Evolutionary conservation across 768 basidiomycete genomes (phyloP).

Genomic region (Termitomyces sp.): DNA sequence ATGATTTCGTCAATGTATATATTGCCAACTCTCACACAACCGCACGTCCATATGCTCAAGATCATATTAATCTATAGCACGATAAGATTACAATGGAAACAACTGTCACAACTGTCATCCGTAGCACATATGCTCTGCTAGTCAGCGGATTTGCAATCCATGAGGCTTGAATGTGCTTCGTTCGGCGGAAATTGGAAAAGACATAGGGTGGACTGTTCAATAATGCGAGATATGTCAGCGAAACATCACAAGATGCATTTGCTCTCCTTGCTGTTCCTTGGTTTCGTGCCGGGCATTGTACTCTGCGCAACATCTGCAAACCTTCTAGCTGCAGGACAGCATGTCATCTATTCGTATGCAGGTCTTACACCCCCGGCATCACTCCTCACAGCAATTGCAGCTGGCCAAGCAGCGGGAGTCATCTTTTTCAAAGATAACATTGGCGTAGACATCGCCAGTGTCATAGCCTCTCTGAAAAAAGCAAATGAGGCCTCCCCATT

Average conservation of each 20-base stretch:
- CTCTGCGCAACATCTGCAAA: slow-evolving; percentile 5
- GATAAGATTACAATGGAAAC: background rate
- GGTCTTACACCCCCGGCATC: slow-evolving; percentile 8
- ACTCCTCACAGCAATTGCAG: slow-evolving; percentile 9
- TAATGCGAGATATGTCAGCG: background rate
- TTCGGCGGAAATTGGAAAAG: background rate
- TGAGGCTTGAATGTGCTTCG: background rate
- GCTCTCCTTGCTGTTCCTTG: slow-evolving; percentile 2
- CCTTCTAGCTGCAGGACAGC: slow-evolving; percentile 10
- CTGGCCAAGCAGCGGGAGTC: slow-evolving; percentile 10
- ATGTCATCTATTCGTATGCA: slow-evolving; percentile 11
- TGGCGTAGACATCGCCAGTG: slow-evolving; percentile 3
- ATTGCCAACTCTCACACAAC: too few relatives aligned
- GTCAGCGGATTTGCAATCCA: background rate
- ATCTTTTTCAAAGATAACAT: slow-evolving; percentile 14
- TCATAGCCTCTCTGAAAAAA: slow-evolving; percentile 8
- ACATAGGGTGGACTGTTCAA: too few relatives aligned
- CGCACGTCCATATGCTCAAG: background rate
- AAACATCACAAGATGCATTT: background rate
- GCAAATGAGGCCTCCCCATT: slow-evolving; percentile 10
- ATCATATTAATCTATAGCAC: background rate
- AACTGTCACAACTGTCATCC: background rate
- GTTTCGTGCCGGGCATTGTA: background rate
- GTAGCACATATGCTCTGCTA: background rate
- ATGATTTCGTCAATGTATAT: too few relatives aligned